phyloP scores from a whole-genome alignment of 1,284 basidiomycete species.

The Ceratobasidium sp. region DNA sequence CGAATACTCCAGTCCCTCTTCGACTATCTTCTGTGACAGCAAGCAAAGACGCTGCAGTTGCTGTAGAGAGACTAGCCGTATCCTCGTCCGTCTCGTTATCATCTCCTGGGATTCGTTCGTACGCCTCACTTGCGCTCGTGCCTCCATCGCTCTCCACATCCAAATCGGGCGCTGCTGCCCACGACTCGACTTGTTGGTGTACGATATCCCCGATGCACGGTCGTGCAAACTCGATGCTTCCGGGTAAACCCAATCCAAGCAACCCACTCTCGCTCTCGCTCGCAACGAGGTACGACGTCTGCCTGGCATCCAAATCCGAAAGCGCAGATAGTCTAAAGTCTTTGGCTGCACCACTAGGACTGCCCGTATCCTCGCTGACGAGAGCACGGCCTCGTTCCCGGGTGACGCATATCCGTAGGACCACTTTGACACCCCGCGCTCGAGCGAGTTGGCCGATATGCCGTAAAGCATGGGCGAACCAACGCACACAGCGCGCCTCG shows the following conservation, averaged over 20 bases:
- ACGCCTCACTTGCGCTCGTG: constrained; percentile 24
- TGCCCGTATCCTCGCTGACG: not conserved
- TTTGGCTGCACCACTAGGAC: constrained; percentile 40
- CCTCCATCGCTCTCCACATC: constrained; percentile 37
- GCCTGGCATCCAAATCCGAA: constrained; percentile 33
- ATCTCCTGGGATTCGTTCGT: constrained; percentile 16
- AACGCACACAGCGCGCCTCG: constrained; percentile 40
- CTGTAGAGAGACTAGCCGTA: constrained; percentile 1
- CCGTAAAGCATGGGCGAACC: constrained; percentile 30
- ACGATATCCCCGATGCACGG: constrained; percentile 42
- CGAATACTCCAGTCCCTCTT: constrained; percentile 25
- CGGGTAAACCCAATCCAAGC: constrained; percentile 24
- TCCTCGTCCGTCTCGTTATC: constrained; percentile 17
- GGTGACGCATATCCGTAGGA: constrained; percentile 37
- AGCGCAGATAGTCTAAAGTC: constrained; percentile 37
- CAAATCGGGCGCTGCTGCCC: constrained; percentile 15
- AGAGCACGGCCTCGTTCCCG: constrained; percentile 24
- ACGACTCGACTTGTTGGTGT: constrained; percentile 22
- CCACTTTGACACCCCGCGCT: constrained; percentile 31
- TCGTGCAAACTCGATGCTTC: constrained; percentile 40
- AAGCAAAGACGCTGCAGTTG: constrained; percentile 23
- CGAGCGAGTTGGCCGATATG: constrained; percentile 31
- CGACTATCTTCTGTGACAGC: constrained; percentile 22
- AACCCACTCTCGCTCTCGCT: constrained; percentile 14
- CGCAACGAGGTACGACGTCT: constrained; percentile 32